A percentile compares a stretch with the other conserved stretches of the same genome.
Evolutionary conservation across 2,329 filamentous ascomycete genomes (phyloP).

Genomic region (Talaromyces sp.): DNA sequence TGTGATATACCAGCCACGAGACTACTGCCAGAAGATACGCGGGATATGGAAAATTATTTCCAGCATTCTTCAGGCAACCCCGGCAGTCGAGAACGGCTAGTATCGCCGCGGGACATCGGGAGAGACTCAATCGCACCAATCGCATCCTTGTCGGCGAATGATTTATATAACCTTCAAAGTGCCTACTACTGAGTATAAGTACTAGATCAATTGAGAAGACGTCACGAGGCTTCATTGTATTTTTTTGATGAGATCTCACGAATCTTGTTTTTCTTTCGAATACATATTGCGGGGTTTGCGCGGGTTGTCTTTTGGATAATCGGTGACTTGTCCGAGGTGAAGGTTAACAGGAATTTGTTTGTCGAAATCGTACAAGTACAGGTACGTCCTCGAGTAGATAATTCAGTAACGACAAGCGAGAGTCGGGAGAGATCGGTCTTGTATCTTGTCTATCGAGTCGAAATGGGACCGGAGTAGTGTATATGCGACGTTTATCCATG

Average conservation of each 20-base stretch:
- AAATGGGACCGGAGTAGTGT: background rate
- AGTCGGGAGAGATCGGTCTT: background rate
- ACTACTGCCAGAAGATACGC: background rate
- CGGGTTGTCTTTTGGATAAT: background rate
- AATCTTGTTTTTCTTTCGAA: background rate
- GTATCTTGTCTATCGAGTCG: background rate
- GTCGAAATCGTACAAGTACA: background rate
- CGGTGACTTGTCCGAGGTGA: background rate
- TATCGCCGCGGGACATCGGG: conserved; percentile 2
- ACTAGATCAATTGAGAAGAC: background rate
- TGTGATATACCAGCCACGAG: background rate
- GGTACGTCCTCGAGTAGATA: background rate
- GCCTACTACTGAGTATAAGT: background rate
- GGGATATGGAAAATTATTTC: conserved; percentile 5
- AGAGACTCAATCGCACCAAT: conserved; percentile 10
- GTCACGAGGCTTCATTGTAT: background rate
- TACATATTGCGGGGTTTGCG: background rate
- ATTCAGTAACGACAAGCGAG: background rate
- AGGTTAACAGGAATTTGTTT: background rate
- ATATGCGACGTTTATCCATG: background rate
- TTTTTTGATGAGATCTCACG: background rate
- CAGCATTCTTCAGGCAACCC: background rate
- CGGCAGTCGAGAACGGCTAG: conserved; percentile 7
- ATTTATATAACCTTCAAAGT: background rate
- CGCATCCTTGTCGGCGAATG: background rate